Conservation (phyloP, 2,329 filamentous ascomycete species). For the Chaetoscypha palmicola region DNA sequence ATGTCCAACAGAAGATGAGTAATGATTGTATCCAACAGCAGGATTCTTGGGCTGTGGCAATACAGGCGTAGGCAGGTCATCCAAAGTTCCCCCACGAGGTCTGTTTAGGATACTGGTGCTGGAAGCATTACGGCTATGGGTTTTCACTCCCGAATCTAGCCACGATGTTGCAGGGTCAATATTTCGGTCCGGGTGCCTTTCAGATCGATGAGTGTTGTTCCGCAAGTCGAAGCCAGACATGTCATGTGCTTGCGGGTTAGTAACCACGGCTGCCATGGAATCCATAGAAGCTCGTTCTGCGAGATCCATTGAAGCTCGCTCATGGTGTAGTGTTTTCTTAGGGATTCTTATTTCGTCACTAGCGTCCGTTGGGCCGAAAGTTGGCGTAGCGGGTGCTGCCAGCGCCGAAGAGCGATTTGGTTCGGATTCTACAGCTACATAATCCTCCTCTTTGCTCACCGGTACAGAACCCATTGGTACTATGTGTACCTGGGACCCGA, state of each 20-base stretch:
- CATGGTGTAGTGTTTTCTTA: background rate
- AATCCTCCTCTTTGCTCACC: too few relatives aligned
- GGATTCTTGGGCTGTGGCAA: background rate
- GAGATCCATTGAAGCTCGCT: background rate
- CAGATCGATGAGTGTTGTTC: too few relatives aligned
- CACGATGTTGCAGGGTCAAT: background rate
- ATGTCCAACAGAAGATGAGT: background rate
- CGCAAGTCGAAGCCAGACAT: too few relatives aligned
- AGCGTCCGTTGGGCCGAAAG: too few relatives aligned
- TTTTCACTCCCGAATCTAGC: background rate
- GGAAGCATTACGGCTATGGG: background rate
- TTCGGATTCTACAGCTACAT: too few relatives aligned
- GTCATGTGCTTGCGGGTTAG: too few relatives aligned
- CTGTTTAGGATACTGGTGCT: conserved; percentile 17
- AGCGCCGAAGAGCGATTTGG: too few relatives aligned
- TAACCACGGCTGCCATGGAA: background rate
- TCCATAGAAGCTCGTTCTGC: background rate
- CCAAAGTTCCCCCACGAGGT: conserved; percentile 17
- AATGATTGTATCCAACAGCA: background rate
- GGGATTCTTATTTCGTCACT: too few relatives aligned
- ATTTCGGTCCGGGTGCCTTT: background rate
- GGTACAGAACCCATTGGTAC: too few relatives aligned
- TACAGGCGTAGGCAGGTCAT: too few relatives aligned
- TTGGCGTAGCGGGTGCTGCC: too few relatives aligned
- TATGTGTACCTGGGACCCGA: too few relatives aligned